phyloP scores from a whole-genome alignment of 2,329 filamentous ascomycete genomes.

The Microcyclosporella mali region DNA sequence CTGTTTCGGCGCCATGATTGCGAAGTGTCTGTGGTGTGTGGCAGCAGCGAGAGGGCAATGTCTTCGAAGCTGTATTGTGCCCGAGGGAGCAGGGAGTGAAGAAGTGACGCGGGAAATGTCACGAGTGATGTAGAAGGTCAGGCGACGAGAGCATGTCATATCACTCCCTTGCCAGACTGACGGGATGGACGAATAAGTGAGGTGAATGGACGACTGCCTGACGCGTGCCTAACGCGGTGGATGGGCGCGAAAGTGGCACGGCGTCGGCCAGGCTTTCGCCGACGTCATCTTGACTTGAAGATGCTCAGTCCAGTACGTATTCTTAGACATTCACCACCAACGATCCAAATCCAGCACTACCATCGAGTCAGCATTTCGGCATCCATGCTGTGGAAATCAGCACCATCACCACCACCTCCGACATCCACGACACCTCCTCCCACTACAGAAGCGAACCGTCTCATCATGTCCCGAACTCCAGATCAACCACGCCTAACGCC shows the following conservation, averaged over 20 bases:
- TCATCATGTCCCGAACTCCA: conserved; percentile 38
- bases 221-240: background rate
- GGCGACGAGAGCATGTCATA: conserved; percentile 5
- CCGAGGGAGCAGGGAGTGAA: background rate
- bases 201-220: background rate
- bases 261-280: no score
- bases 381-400: conserved; percentile 24
- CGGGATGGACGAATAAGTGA: no score
- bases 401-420: conserved; percentile 6
- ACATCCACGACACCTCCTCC: background rate
- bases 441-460: conserved; percentile 4
- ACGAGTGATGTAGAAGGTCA: background rate
- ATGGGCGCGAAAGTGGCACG: background rate
- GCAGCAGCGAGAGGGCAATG: conserved; percentile 4
- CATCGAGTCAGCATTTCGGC: no score
- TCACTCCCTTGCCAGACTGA: conserved; percentile 4
- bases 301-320: no score
- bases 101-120: no score
- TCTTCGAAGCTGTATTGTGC: background rate
- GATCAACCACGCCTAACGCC: conserved; percentile 39
- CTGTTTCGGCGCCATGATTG: conserved; percentile 55
- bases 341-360: no score
- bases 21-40: conserved; percentile 6
- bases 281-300: conserved; percentile 1
- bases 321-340: no score